These are phyloP conservation scores for Daldinia grandis DNA, from an alignment of 495 filamentous ascomycete species.

Conservation along the genomic window DNA sequence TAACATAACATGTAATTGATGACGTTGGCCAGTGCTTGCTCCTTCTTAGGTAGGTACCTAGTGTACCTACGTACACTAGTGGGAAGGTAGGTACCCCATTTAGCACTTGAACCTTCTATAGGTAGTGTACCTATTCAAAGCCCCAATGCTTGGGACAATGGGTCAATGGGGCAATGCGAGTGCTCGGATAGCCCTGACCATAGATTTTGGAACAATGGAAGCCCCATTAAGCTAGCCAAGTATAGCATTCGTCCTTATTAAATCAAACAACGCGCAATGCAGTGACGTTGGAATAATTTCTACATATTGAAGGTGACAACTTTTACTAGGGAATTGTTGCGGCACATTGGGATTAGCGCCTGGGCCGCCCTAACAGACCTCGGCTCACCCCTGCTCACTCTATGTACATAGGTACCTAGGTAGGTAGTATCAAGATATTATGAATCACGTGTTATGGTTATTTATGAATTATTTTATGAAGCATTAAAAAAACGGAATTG, in stretches of 20 bases:
- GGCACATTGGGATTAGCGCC: too few relatives aligned
- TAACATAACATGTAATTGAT: slow-evolving; percentile 26
- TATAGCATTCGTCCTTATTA: not conserved
- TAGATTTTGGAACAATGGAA: not conserved
- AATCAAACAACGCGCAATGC: slow-evolving; percentile 28
- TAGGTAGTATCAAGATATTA: too few relatives aligned
- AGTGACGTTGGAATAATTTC: not conserved
- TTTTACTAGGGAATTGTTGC: too few relatives aligned
- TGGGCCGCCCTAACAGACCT: too few relatives aligned
- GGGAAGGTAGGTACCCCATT: not conserved
- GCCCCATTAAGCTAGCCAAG: not conserved
- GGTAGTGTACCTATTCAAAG: slow-evolving; percentile 1
- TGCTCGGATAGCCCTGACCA: not conserved
- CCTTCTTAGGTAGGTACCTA: not conserved
- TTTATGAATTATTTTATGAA: too few relatives aligned
- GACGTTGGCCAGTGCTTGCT: slow-evolving; percentile 41
- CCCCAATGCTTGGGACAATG: slow-evolving; percentile 16
- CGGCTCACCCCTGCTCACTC: too few relatives aligned
- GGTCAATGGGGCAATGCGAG: not conserved
- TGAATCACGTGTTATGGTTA: too few relatives aligned
- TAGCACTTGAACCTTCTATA: too few relatives aligned
- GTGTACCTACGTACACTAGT: not conserved
- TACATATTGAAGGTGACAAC: too few relatives aligned
- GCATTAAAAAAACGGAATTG: too few relatives aligned
- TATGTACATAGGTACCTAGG: too few relatives aligned